phyloP scores from a whole-genome alignment of 441 rosid species.

The Eruca vesicaria region DNA sequence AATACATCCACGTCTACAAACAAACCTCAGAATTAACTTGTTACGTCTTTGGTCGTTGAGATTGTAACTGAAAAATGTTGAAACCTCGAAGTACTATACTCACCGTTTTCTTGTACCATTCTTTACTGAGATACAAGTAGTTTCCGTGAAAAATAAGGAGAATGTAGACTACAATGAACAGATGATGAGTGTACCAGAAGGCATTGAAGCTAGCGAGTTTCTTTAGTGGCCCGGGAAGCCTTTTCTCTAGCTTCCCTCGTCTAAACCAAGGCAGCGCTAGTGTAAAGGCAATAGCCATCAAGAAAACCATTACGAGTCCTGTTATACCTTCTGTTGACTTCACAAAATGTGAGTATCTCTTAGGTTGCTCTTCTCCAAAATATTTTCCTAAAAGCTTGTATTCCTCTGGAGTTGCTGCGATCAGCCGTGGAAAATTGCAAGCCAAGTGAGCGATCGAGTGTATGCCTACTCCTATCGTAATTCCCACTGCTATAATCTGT shows the following conservation, averaged over 20 bases:
- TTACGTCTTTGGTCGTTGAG: not conserved
- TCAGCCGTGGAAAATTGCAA: conserved; percentile 52
- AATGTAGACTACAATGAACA: conserved; percentile 52
- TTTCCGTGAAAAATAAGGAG: conserved; percentile 53
- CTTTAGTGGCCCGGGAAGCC: conserved; percentile 43
- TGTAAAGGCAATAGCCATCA: conserved; percentile 54
- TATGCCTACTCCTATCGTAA: conserved; percentile 46
- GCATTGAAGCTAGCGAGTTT: conserved; percentile 57
- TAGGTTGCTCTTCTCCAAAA: conserved; percentile 47
- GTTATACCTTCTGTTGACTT: conserved; percentile 47
- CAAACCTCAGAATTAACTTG: not conserved
- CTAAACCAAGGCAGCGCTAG: conserved; percentile 58
- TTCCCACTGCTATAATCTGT: conserved; percentile 45
- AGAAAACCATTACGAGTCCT: conserved; percentile 51
- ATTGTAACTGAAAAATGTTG: not conserved
- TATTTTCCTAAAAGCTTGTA: conserved; percentile 39
- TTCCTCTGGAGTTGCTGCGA: conserved; percentile 40
- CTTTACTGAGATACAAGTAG: conserved; percentile 44
- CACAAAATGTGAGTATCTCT: conserved; percentile 48
- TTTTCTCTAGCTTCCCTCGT: conserved; percentile 39
- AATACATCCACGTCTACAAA: conserved; percentile 66
- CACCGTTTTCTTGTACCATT: conserved; percentile 65
- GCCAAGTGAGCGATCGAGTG: conserved; percentile 45
- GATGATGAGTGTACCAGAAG: conserved; percentile 43
- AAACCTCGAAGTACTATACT: conserved; percentile 1